These are phyloP conservation scores for Aspergillus leporis DNA, from an alignment of 495 filamentous ascomycete genomes.

Conservation along the genomic window DNA sequence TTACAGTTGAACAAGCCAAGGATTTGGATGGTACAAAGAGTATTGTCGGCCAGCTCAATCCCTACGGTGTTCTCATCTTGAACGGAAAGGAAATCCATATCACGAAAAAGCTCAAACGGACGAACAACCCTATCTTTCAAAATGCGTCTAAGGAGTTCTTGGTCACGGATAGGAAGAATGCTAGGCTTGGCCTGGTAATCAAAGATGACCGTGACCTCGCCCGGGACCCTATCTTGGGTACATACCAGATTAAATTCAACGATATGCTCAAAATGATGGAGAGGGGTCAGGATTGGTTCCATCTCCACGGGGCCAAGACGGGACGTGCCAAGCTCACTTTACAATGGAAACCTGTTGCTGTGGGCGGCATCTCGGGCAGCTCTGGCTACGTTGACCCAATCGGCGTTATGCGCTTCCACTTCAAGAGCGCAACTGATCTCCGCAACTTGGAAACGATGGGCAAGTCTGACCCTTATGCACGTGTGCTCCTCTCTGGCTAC, in stretches of 20 bases:
- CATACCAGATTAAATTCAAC: conserved; percentile 90
- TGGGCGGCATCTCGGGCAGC: conserved; percentile 73
- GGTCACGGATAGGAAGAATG: conserved; percentile 86
- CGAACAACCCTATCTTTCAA: conserved; percentile 93
- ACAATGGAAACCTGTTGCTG: conserved; percentile 91
- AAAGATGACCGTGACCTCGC: conserved; percentile 90
- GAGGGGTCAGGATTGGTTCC: conserved; percentile 96
- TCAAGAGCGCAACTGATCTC: conserved; percentile 76
- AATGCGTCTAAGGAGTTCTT: conserved; percentile 88
- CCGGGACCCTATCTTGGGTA: conserved; percentile 82
- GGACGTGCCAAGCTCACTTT: conserved; percentile 86
- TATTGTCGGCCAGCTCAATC: conserved; percentile 82
- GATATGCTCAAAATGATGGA: conserved; percentile 89
- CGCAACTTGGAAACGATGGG: conserved; percentile 94
- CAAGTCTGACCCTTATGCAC: conserved; percentile 93
- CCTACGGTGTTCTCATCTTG: conserved; percentile 82
- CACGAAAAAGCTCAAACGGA: conserved; percentile 89
- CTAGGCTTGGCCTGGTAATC: conserved; percentile 84
- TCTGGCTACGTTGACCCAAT: conserved; percentile 92
- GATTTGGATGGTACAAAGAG: conserved; percentile 90
- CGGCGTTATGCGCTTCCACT: conserved; percentile 92
- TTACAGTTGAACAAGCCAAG: conserved; percentile 93
- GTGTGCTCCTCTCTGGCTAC: conserved; percentile 84
- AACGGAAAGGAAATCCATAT: conserved; percentile 86
- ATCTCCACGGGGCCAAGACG: conserved; percentile 75